phyloP scores from a whole-genome alignment of 805 yeast species.

The Wickerhamiella bombiphila region DNA sequence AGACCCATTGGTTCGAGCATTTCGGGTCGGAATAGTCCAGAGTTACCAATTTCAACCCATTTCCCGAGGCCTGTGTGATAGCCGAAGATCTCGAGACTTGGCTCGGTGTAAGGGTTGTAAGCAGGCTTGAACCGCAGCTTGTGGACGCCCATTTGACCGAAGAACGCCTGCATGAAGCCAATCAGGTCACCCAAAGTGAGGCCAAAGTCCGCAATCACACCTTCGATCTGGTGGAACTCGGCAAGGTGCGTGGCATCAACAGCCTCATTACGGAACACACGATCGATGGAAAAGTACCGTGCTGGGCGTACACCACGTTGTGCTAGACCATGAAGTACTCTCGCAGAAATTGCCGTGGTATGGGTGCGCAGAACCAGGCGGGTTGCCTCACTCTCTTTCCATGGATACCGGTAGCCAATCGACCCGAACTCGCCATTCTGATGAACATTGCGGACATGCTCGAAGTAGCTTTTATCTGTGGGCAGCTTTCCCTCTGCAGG shows the following conservation, averaged over 20 bases:
- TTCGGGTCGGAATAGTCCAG: conserved; percentile 99
- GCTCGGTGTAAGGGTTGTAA: conserved; percentile 98
- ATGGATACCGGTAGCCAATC: conserved; percentile 95
- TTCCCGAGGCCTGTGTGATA: conserved; percentile 88
- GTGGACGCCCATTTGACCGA: conserved; percentile 92
- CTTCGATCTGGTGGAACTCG: conserved; percentile 98
- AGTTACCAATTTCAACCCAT: conserved; percentile 99
- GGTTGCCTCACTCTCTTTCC: conserved; percentile 84
- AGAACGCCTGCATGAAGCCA: conserved; percentile 96
- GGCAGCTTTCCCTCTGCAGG: conserved; percentile 74
- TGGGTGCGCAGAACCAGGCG: conserved; percentile 93
- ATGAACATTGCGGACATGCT: conserved; percentile 70
- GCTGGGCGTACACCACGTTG: conserved; percentile 79
- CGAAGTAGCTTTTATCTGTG: conserved; percentile 62
- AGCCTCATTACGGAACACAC: conserved; percentile 98
- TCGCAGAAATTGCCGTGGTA: conserved; percentile 87
- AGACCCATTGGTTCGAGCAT: conserved; percentile 98
- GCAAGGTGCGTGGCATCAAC: conserved; percentile 99
- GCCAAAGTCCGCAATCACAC: conserved; percentile 94
- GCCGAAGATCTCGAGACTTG: conserved; percentile 92
- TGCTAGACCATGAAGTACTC: conserved; percentile 61
- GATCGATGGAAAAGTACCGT: conserved; percentile 87
- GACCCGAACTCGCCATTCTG: conserved; percentile 85
- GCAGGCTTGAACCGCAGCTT: conserved; percentile 96
- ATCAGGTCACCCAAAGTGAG: conserved; percentile 90